phyloP scores from a whole-genome alignment of 305 asterid species.

The Plantago coronopus region DNA sequence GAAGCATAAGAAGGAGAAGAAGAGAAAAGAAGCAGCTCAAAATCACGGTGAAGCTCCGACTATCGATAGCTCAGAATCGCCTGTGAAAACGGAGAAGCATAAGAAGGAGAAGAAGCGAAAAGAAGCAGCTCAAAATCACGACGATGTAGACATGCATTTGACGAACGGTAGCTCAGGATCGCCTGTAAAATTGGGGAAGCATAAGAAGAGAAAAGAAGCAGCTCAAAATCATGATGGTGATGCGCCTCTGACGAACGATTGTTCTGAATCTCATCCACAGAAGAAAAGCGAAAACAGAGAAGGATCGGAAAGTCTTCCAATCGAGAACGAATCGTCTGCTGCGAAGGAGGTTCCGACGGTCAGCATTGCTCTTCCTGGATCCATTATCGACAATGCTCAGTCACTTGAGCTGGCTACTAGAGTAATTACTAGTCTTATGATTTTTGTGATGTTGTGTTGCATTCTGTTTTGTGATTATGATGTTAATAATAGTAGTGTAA shows the following conservation, averaged over 20 bases:
- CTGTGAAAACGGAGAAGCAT: slow-evolving; percentile 37
- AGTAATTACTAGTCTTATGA: slow-evolving; percentile 27
- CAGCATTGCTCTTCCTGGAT: slow-evolving; percentile 75
- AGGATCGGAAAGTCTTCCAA: slow-evolving; percentile 27
- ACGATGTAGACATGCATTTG: neutral
- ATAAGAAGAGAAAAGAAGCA: slow-evolving; percentile 35
- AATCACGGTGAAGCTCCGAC: neutral
- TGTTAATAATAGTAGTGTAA: neutral
- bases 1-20: slow-evolving; percentile 46
- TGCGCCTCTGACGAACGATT: slow-evolving; percentile 31
- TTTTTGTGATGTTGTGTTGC: neutral
- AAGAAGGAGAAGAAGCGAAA: slow-evolving; percentile 49
- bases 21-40: slow-evolving; percentile 27
- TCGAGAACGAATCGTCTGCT: slow-evolving; percentile 23
- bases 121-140: slow-evolving; percentile 15
- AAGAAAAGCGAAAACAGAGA: slow-evolving; percentile 47
- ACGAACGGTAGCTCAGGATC: neutral
- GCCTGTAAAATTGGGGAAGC: slow-evolving; percentile 38
- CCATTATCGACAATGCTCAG: slow-evolving; percentile 78
- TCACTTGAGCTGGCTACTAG: slow-evolving; percentile 86
- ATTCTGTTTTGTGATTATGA: slow-evolving; percentile 5
- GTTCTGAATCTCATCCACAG: slow-evolving; percentile 31
- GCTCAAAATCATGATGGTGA: slow-evolving; percentile 1
- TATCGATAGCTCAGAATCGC: neutral
- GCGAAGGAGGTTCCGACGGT: slow-evolving; percentile 46